These are phyloP conservation scores for Epichloe aotearoae DNA, from an alignment of 2,329 filamentous ascomycete species.

Conservation along the genomic window DNA sequence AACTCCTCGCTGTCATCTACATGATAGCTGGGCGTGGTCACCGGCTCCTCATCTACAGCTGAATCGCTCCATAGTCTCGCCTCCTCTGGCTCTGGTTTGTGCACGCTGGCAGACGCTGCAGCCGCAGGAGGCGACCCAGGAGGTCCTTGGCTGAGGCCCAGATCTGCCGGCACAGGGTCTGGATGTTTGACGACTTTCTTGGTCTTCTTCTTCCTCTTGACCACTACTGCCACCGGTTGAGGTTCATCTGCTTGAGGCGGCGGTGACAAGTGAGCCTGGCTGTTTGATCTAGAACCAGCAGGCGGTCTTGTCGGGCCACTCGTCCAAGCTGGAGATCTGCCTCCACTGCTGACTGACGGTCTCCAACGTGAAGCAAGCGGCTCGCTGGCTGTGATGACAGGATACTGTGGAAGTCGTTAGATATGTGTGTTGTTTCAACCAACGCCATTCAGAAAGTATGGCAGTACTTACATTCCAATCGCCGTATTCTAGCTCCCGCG, in stretches of 20 bases:
- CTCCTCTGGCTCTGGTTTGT: conserved; percentile 8
- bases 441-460: neutral
- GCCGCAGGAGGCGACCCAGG: conserved; percentile 1
- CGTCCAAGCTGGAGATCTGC: conserved; percentile 14
- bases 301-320: conserved; percentile 12
- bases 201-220: conserved; percentile 26
- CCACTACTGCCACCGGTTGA: conserved; percentile 19
- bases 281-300: conserved; percentile 4
- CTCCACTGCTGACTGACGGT: conserved; percentile 19
- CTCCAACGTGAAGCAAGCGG: conserved; percentile 55
- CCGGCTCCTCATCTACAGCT: conserved; percentile 6
- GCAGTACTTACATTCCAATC: conserved; percentile 76
- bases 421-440: neutral
- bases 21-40: conserved; percentile 12
- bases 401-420: conserved; percentile 50
- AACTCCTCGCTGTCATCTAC: conserved; percentile 30
- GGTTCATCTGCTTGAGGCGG: conserved; percentile 9
- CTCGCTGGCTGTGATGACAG: conserved; percentile 72
- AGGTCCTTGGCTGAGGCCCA: conserved; percentile 14
- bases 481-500: conserved; percentile 61
- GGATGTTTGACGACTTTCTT: conserved; percentile 23
- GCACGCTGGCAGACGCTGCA: neutral
- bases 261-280: neutral
- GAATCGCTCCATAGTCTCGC: conserved; percentile 5
- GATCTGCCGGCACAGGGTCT: conserved; percentile 17